Percentiles rank a stretch among this genome's conserved stretches.
Evolutionary conservation across 768 basidiomycete genomes (phyloP).

Genomic region (Vishniacozyma victoriae): DNA sequence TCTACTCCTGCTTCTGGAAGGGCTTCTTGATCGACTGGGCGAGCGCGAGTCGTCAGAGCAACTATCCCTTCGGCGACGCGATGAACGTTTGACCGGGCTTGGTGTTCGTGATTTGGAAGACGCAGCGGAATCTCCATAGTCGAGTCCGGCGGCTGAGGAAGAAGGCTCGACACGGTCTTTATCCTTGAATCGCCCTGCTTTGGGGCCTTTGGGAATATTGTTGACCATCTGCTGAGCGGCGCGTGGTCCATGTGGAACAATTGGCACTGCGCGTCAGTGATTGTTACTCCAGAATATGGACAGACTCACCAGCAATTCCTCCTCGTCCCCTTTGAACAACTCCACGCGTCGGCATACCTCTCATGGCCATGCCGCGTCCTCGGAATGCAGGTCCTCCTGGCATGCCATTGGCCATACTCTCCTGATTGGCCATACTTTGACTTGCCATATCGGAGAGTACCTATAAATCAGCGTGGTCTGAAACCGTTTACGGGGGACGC

Average conservation of each 20-base stretch:
- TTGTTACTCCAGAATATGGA: neutral
- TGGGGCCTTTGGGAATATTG: slow-evolving; percentile 34
- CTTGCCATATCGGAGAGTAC: too few species aligned
- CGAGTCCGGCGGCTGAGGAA: slow-evolving; percentile 16
- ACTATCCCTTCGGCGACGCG: neutral
- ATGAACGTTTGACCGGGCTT: neutral
- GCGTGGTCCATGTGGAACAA: slow-evolving; percentile 30
- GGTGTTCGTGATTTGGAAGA: neutral
- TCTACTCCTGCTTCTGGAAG: slow-evolving; percentile 1
- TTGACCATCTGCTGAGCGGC: slow-evolving; percentile 12
- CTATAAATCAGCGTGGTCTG: too few species aligned
- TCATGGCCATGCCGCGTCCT: slow-evolving; percentile 17
- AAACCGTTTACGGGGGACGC: too few species aligned
- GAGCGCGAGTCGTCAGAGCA: neutral
- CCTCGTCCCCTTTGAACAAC: slow-evolving; percentile 27
- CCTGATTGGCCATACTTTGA: too few species aligned
- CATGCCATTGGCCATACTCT: neutral
- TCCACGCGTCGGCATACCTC: slow-evolving; percentile 23
- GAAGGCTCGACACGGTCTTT: slow-evolving; percentile 34
- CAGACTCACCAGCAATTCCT: slow-evolving; percentile 28
- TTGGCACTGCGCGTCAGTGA: slow-evolving; percentile 6
- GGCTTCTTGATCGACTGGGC: neutral
- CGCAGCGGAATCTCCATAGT: slow-evolving; percentile 17
- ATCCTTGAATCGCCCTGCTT: slow-evolving; percentile 41
- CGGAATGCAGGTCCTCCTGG: neutral